Percentiles rank a stretch among this genome's conserved stretches.
Conservation (phyloP, 2,329 filamentous ascomycete species). For the Ceratocystis destructans region DNA sequence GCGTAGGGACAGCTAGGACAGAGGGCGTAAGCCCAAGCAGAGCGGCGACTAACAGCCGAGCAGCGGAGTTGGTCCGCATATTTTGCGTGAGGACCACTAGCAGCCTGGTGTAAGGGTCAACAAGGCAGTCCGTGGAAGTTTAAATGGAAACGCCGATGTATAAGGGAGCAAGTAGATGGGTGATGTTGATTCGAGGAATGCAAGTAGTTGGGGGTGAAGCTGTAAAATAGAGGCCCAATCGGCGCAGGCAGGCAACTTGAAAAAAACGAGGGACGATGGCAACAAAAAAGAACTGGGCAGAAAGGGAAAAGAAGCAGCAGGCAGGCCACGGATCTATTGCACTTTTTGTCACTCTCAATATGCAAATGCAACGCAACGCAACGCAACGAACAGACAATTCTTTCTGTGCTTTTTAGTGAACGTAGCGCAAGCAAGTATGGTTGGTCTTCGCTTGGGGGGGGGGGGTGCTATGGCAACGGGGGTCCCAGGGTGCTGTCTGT, state of each 20-base stretch:
- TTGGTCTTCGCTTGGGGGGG: not conserved
- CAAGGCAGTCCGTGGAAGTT: not conserved
- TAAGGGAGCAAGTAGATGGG: not conserved
- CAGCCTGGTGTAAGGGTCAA: not conserved
- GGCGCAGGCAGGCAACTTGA: not conserved
- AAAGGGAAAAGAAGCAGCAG: not conserved
- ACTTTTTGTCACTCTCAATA: conserved; percentile 3
- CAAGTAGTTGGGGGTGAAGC: not conserved
- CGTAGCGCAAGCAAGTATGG: not conserved
- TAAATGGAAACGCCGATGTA: not conserved
- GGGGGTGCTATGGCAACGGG: conserved; percentile 3
- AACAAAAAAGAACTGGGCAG: not conserved
- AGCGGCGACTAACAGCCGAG: conserved; percentile 10
- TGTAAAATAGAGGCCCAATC: not conserved
- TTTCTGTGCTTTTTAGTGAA: not conserved
- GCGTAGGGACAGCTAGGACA: conserved; percentile 11
- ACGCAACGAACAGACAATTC: not conserved
- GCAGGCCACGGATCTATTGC: not conserved
- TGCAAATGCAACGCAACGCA: conserved; percentile 4
- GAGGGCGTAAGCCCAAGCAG: conserved; percentile 6
- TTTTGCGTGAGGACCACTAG: not conserved
- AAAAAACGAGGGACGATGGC: not conserved
- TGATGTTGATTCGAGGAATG: not conserved
- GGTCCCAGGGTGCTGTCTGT: not conserved
- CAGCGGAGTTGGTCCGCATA: conserved; percentile 1